Evolutionary conservation across 2,329 filamentous ascomycete species (phyloP), one percentile per base, ranked within the genome.

Genomic region (Capronia americana): DNA sequence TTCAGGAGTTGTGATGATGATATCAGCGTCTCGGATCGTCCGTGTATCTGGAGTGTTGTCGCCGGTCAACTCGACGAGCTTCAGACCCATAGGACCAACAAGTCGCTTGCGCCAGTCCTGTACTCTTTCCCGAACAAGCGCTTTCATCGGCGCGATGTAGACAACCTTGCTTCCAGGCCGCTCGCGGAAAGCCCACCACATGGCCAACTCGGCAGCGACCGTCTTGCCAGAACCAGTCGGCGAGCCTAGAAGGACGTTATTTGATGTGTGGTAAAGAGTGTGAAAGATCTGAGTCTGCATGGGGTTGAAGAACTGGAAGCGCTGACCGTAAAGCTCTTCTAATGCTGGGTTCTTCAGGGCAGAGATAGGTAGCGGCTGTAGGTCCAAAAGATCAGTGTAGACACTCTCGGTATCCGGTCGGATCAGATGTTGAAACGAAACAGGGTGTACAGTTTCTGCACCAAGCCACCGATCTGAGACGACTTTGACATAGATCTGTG

Each of bases 231-330:
- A 97, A 65, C 95, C 95, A 0, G 96, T 99, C 0, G 95, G 96
- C 2, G 95, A 98, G 7, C 96, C 95, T 8, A 99, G 86, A 2
- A 99, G 85, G 4, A 99, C 93, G 75, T 99, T 99, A 54, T 92
- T 90, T 7, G 91, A 80, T 0, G 95, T 97, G 76, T 98, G 90
- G 72, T 99, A 99, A 38, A 99, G 86, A 14, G 92, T 94, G 75
- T 99, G 95, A 79, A 99, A 99, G 59, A 99, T 92, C 75, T 99
- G 95, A 0, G 95, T 98, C 78, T 99, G 95, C 96, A 99, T 98
- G 0, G 95, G 95, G 75, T 99, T 99, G 84, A 99, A 99, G 79
- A 90, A 99, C 70, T 95, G 90, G 78, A 99, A 99, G 34, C 93
- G 87, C 76, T 94, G 84, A 0, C 85, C 88, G 74, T 99, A 99